Evolutionary conservation across 1,284 basidiomycete species (phyloP).

Genomic region (Microbotryum violaceum): DNA sequence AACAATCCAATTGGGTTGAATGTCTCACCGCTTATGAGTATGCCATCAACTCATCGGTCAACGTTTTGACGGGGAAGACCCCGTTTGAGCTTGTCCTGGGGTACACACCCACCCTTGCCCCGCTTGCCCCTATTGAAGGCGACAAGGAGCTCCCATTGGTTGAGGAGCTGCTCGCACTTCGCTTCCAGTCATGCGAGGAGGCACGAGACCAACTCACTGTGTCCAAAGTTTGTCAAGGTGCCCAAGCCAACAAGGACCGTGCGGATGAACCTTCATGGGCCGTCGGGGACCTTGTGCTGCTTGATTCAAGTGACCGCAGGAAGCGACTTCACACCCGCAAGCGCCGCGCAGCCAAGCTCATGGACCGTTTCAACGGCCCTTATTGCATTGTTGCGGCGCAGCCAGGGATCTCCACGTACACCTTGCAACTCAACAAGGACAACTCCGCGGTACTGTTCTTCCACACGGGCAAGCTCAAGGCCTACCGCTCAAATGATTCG

Average conservation of each 20-base stretch:
- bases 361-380: neutral
- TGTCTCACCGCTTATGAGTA: slow-evolving; percentile 12
- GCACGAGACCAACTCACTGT: slow-evolving; percentile 37
- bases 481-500: neutral
- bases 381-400: slow-evolving; percentile 21
- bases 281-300: slow-evolving; percentile 16
- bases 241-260: slow-evolving; percentile 37
- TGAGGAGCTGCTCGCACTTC: no score
- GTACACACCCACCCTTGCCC: slow-evolving; percentile 36
- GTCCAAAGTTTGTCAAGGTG: slow-evolving; percentile 38
- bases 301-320: slow-evolving; percentile 1
- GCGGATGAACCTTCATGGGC: slow-evolving; percentile 16
- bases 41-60: slow-evolving; percentile 22
- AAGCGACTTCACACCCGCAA: no score
- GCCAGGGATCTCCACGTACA: slow-evolving; percentile 24
- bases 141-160: slow-evolving; percentile 4
- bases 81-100: slow-evolving; percentile 25
- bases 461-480: slow-evolving; percentile 13
- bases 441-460: slow-evolving; percentile 67
- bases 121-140: neutral
- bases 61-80: slow-evolving; percentile 16
- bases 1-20: slow-evolving; percentile 21
- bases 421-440: slow-evolving; percentile 10
- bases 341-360: slow-evolving; percentile 3
- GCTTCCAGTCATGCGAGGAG: slow-evolving; percentile 19